phyloP scores from a whole-genome alignment of 169 alveolate species.

The Perkinsus chesapeaki region DNA sequence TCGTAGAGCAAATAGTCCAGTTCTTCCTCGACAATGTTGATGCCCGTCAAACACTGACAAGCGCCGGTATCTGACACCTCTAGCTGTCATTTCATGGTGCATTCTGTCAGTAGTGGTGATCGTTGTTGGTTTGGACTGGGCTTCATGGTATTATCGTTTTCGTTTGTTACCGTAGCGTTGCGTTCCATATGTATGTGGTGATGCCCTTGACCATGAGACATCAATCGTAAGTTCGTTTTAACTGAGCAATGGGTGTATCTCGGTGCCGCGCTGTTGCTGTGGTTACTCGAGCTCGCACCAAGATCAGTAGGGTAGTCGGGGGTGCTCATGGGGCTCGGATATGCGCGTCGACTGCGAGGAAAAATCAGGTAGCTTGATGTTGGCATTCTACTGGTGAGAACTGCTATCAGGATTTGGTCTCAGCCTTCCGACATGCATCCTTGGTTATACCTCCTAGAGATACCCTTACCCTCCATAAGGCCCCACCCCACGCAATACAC shows the following conservation, averaged over 20 bases:
- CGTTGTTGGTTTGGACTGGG: not conserved
- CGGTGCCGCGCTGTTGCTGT: not conserved
- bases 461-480: not conserved
- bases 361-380: not conserved
- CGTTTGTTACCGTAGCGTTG: not conserved
- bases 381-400: not conserved
- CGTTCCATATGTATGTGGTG: not conserved
- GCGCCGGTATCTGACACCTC: no score
- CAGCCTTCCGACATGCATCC: not conserved
- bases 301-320: not conserved
- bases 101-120: not conserved
- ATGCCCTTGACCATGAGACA: no score
- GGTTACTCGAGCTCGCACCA: not conserved
- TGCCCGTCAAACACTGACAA: no score
- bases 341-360: not conserved
- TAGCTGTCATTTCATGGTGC: no score
- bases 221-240: not conserved
- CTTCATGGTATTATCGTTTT: not conserved
- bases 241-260: not conserved
- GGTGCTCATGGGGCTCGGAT: not conserved
- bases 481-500: not conserved
- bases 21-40: not conserved
- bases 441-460: not conserved
- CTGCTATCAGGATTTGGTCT: not conserved
- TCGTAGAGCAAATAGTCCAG: not conserved